Conservation (phyloP, 192 early-diverging fungal genomes). For the Dissophora ornata region DNA sequence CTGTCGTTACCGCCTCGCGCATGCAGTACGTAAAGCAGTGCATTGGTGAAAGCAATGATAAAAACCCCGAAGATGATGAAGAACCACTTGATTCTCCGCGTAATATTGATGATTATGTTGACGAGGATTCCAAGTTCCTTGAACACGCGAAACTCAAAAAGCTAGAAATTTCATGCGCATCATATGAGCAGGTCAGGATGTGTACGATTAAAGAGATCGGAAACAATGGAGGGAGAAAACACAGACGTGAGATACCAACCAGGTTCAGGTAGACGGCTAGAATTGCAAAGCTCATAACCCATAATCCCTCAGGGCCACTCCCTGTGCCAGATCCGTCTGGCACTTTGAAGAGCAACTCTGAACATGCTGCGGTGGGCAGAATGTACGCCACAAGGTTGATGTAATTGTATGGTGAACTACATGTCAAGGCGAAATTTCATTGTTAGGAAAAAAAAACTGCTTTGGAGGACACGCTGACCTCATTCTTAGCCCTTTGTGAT, state of each 20-base stretch:
- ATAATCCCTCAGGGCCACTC: conserved; percentile 14
- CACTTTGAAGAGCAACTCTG: not conserved
- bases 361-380: conserved; percentile 13
- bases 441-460: too few species aligned
- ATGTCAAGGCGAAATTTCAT: too few species aligned
- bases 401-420: conserved; percentile 39
- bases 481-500: too few species aligned
- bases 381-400: conserved; percentile 15
- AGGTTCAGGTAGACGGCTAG: conserved; percentile 16
- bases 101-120: conserved; percentile 49
- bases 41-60: conserved; percentile 39
- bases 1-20: not conserved
- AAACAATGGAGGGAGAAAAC: too few species aligned
- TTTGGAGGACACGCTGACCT: too few species aligned
- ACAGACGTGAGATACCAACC: too few species aligned
- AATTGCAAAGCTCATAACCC: conserved; percentile 42
- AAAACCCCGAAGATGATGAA: conserved; percentile 39
- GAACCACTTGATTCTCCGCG: conserved; percentile 41
- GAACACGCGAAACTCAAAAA: conserved; percentile 45
- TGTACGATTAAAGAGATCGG: too few species aligned
- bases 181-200: too few species aligned
- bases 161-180: too few species aligned
- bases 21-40: conserved; percentile 38
- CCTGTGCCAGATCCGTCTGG: not conserved
- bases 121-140: conserved; percentile 44